A percentile compares a stretch with the other conserved stretches of the same genome.
Conservation (phyloP, 2,329 filamentous ascomycete genomes). For the Intubia oerlemansii region DNA sequence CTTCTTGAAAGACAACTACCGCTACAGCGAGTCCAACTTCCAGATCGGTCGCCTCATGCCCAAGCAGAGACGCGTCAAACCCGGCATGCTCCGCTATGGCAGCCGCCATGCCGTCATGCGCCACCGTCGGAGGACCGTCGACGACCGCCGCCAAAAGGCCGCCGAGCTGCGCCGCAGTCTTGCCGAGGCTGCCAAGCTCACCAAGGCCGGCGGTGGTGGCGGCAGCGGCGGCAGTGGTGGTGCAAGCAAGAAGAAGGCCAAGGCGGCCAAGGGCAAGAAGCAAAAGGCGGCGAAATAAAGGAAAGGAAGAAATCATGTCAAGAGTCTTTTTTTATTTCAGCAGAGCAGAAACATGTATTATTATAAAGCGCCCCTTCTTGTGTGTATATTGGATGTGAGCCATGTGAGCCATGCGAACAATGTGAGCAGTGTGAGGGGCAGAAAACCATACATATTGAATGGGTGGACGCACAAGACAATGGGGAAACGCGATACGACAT, state of each 20-base stretch:
- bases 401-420: no score
- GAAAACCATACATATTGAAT: no score
- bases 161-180: constrained; percentile 2
- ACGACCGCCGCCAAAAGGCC: constrained; percentile 4
- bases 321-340: no score
- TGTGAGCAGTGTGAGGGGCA: no score
- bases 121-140: constrained; percentile 4
- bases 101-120: constrained; percentile 28
- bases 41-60: constrained; percentile 31
- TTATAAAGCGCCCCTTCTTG: no score
- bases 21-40: constrained; percentile 39
- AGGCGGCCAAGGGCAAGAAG: background rate
- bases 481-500: no score
- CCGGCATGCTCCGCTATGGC: constrained; percentile 21
- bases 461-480: no score
- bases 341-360: no score
- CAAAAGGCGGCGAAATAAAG: background rate
- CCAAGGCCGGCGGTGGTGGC: constrained; percentile 1
- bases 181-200: constrained; percentile 7
- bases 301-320: no score
- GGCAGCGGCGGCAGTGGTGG: no score
- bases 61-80: constrained; percentile 26
- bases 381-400: no score
- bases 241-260: constrained; percentile 5
- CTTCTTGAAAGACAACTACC: constrained; percentile 21